Base-by-base conservation (phyloP, 148 eudicot species). In the Chenopodium quinoa region DNA sequence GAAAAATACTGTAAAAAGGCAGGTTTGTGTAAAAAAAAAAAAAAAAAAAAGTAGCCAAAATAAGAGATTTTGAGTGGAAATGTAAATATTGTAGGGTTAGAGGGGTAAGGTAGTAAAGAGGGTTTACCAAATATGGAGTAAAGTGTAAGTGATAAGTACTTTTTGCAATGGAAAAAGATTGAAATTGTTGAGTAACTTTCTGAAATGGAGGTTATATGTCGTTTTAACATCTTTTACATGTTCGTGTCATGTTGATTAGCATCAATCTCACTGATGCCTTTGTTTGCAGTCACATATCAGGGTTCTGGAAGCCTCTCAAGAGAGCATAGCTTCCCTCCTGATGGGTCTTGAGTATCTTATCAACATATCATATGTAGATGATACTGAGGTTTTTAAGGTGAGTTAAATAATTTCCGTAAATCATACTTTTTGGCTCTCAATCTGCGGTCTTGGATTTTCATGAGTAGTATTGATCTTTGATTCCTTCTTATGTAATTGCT, bases 351-450 rank as follows among this genome's bases (percentile, higher is more conserved):
- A 94, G 82, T 97, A 97, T 85, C 92, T 97, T 63, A 92, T 92
- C 74, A 88, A 85, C 86, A 97, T 94, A 83, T 97, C 98, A 7
- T 97, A 92, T 73, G 99, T 97, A 34, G 99, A 97, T 88, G 99
- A 97, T 84, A 97, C 97, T 0, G 99, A 97, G 87, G 99, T 97
- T 71, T 97, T 97, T 76, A 97, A 97, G 96, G 99, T 97, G 84
- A 34, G 80, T 47, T 52, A 34, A 25, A 20, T 56, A 13, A 4
- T 6, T 68, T 76, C 17, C 62, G 2, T 7, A 27, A 10, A 16
- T 1, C 62, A 13, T 9, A 12, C 78, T 79, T 78, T 16, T 11
- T 56, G 75, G 54, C 56, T 17, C 67, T 62, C 44, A 46, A 32
- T 56, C 16, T 56, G 20, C 2, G 62, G 62, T 56, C 60, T 54